Evolutionary conservation across 371 early-diverging fungal genomes (phyloP), one percentile per base, ranked within the genome.

Genomic region (Mortierella sp.): DNA sequence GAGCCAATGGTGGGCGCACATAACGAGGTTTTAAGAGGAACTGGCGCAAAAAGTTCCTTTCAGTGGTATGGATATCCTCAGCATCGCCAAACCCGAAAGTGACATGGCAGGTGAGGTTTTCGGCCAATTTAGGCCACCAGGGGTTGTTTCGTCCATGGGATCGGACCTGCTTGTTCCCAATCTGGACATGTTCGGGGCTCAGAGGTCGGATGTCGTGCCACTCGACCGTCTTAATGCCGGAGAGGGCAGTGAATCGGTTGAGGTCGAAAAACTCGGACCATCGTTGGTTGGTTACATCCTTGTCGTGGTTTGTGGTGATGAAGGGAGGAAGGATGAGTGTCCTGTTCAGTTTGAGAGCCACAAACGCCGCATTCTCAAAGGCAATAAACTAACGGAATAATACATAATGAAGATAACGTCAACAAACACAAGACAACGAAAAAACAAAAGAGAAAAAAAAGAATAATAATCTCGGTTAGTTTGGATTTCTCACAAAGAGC

Each of bases 221-320:
- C 54, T 86, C 82, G 31, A 86, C 58, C 9, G 70, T 47, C 9
- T 47, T 45, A 50, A 80, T 21, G 2, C 82, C 82, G 0, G 76
- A 78, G 10, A 60, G 38, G 3, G 10, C 9, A 1, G 74, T 75
- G 80, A 86, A 82, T 52, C 73, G 70, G 21, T 58, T 26, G 1
- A 86, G 73, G 58, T 86, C 82, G n/a, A 86, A 73, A 54, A 75
- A 82, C 3, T 86, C 76, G 28, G 87, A 86, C 87, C 87, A 86
- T 19, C 78, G 82, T 24, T 86, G 87, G 63, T 80, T 60, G 0
- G 80, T 58, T 16, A 82, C 82, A 42, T 72, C 3, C 2, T 72
- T 65, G 78, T 86, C 80, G 65, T 86, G 87, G 3, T 73, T 60
- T 26, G 80, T 82, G 55, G 82, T 70, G 38, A 68, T 77, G 54